Base-by-base conservation (phyloP, 495 filamentous ascomycete species). In the Tricharina praecox region DNA sequence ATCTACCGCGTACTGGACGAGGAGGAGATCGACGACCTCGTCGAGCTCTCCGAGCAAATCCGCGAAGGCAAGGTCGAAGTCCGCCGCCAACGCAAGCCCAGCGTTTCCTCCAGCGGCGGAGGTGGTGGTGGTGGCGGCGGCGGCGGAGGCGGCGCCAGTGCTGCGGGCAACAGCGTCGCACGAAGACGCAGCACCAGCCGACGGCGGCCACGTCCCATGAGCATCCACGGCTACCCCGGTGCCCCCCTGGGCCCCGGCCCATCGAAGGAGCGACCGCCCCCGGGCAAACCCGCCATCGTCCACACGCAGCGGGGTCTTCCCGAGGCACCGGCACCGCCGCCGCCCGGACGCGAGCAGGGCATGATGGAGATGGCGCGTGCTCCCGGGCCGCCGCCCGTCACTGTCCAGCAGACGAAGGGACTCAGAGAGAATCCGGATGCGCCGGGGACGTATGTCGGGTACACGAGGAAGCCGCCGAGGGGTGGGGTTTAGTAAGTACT, bases 401-500 rank as follows among this genome's bases (percentile, higher is more conserved):
- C 39, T 10, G 39, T 43, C 11, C 4, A 4, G 21, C 39, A 43
- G 39, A 43, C 39, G 18, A 43, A 43, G 39, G 39, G 39, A 7
- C 41, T 50, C 11, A 40, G 40, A 1, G 56, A 54, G 32, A 48
- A 56, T 36, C 56, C 56, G 5, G 47, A 60, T 16, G 38, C 39
- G 10, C 56, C 57, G 5, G 57, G 57, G 8, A 60, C 56, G 8
- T 60, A 61, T 47, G 51, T 60, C 18, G 46, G 48, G 23, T 60
- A 60, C 28, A 55, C 44, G 4, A 55, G 56, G 24, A 60, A 59
- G 23, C 57, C 57, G 3, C 56, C 52, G 18, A 57, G 54, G n/a
- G n/a, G n/a, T n/a, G n/a, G n/a, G n/a, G n/a, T n/a, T n/a, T n/a
- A n/a, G n/a, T n/a, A n/a, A n/a, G n/a, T n/a, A n/a, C n/a, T n/a